A percentile compares a stretch with the other conserved stretches of the same genome.
phyloP scores from a whole-genome alignment of 2,329 filamentous ascomycete genomes.

The Waltergamsia citrina region DNA sequence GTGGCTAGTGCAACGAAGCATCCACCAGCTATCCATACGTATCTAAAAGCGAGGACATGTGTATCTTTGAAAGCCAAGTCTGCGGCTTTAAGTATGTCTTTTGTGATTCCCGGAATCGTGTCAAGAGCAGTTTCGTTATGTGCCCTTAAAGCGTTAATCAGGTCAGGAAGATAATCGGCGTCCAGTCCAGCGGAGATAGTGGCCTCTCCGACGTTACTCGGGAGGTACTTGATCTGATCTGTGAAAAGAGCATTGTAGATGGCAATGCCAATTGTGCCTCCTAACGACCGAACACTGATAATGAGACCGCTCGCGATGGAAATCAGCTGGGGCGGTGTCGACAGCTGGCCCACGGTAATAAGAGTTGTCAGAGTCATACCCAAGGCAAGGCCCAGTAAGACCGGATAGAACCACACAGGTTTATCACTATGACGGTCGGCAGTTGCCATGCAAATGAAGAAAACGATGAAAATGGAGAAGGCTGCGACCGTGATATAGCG shows the following conservation, averaged over 20 bases:
- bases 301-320: conserved; percentile 24
- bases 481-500: conserved; percentile 10
- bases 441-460: conserved; percentile 23
- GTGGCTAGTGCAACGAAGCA: conserved; percentile 9
- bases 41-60: conserved; percentile 17
- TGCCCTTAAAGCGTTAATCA: conserved; percentile 15
- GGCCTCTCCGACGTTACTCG: conserved; percentile 19
- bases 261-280: conserved; percentile 24
- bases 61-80: conserved; percentile 14
- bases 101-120: conserved; percentile 16
- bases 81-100: conserved; percentile 16
- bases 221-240: conserved; percentile 14
- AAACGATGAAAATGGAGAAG: conserved; percentile 15
- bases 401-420: conserved; percentile 23
- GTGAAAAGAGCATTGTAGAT: conserved; percentile 22
- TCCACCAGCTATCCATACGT: conserved; percentile 20
- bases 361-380: conserved; percentile 21
- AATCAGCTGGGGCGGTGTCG: conserved; percentile 23
- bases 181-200: conserved; percentile 18
- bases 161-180: conserved; percentile 9
- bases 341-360: conserved; percentile 25
- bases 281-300: conserved; percentile 23
- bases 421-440: conserved; percentile 11
- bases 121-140: conserved; percentile 15
- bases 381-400: conserved; percentile 21